phyloP scores from a whole-genome alignment of 2,329 filamentous ascomycete species.

The Talaromyces sp. region DNA sequence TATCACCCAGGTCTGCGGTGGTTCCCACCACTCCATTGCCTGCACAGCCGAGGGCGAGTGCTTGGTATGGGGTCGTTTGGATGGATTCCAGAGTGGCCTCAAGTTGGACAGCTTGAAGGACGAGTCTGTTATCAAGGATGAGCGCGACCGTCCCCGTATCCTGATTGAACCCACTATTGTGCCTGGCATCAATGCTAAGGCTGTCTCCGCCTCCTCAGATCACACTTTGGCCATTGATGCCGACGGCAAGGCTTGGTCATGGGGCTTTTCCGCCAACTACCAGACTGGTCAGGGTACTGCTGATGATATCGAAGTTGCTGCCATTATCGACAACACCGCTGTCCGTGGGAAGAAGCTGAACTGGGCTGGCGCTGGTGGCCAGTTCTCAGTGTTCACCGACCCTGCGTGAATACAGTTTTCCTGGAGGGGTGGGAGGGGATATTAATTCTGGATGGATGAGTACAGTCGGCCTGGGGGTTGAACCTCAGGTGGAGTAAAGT shows the following conservation, averaged over 20 bases:
- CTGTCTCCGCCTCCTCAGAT: conserved; percentile 68
- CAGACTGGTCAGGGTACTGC: conserved; percentile 76
- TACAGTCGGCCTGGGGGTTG: no score
- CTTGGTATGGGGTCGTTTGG: conserved; percentile 63
- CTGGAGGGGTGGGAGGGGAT: no score
- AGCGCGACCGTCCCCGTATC: conserved; percentile 68
- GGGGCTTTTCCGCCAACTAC: conserved; percentile 80
- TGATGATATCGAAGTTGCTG: conserved; percentile 79
- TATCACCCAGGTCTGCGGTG: conserved; percentile 71
- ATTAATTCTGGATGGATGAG: no score
- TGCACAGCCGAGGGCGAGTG: conserved; percentile 57
- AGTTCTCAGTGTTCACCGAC: conserved; percentile 59
- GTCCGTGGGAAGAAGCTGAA: conserved; percentile 73
- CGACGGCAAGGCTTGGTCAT: conserved; percentile 72
- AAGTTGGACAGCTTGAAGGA: conserved; percentile 59
- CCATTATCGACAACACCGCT: conserved; percentile 81
- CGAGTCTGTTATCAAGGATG: conserved; percentile 66
- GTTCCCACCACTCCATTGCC: conserved; percentile 72
- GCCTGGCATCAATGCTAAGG: conserved; percentile 60
- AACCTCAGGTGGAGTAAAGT: no score
- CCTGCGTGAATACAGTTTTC: conserved; percentile 25
- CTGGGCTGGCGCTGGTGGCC: conserved; percentile 83
- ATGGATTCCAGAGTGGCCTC: conserved; percentile 64
- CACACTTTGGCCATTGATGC: conserved; percentile 71
- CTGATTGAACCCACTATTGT: conserved; percentile 67